A percentile compares a stretch with the other conserved stretches of the same genome.
phyloP scores from a whole-genome alignment of 2,329 filamentous ascomycete genomes.

The Fusarium drepaniforme region DNA sequence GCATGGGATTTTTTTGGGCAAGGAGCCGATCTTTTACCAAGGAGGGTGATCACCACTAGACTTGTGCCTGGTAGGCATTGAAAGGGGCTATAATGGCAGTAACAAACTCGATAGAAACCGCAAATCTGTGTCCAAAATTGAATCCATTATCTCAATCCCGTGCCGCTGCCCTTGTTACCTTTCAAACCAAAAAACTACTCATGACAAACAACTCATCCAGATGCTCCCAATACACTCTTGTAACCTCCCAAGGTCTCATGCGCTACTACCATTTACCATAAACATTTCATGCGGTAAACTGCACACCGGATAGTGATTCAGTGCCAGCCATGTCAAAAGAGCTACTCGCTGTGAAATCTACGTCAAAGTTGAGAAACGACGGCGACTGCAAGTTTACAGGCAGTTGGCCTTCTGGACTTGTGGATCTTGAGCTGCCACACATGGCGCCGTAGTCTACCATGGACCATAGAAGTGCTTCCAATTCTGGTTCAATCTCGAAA shows the following conservation, averaged over 20 bases:
- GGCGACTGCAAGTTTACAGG: neutral
- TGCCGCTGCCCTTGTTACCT: neutral
- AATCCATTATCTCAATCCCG: neutral
- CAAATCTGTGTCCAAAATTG: neutral
- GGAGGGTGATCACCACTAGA: neutral
- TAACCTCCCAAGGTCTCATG: neutral
- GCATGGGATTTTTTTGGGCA: too few species aligned
- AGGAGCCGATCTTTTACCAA: neutral
- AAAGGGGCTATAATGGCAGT: neutral
- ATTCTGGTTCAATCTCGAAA: conserved; percentile 1
- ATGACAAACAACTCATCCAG: neutral
- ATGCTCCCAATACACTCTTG: neutral
- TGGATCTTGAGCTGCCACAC: neutral
- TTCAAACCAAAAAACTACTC: neutral
- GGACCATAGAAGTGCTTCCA: conserved; percentile 17
- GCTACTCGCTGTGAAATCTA: neutral
- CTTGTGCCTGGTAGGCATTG: neutral
- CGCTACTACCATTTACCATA: neutral
- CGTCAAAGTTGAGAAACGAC: conserved; percentile 9
- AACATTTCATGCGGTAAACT: neutral
- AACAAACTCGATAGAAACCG: neutral
- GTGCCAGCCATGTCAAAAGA: neutral
- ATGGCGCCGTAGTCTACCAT: conserved; percentile 25
- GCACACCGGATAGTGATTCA: neutral
- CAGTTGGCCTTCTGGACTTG: neutral